Percentiles rank a stretch among this genome's conserved stretches.
These are phyloP conservation scores for Punica granatum DNA, from an alignment of 345 rosid genomes.

Conservation along the genomic window DNA sequence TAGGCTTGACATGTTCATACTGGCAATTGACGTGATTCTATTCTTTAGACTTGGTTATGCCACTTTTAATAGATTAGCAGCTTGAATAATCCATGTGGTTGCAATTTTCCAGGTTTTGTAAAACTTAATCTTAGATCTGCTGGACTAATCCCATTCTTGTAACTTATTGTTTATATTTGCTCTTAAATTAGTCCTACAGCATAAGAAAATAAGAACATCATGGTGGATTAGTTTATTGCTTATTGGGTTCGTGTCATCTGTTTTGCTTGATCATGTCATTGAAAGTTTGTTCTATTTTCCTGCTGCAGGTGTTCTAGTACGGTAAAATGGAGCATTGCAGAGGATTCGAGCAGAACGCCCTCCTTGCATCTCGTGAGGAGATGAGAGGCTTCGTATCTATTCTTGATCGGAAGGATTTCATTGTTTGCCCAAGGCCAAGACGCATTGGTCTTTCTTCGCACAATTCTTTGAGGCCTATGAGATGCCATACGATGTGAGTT, in stretches of 20 bases:
- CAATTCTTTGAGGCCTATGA: not conserved
- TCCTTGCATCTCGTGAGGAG: slow-evolving; percentile 1
- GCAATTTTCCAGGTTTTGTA: not conserved
- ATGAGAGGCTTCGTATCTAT: slow-evolving; percentile 2
- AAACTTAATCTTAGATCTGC: not conserved
- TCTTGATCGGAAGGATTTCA: slow-evolving; percentile 1
- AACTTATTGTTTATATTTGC: not conserved
- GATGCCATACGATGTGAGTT: slow-evolving; percentile 3
- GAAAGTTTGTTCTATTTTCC: not conserved
- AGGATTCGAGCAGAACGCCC: not conserved
- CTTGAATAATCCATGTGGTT: not conserved
- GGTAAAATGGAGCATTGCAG: slow-evolving; percentile 3
- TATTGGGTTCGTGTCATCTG: no score
- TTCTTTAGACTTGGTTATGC: no score
- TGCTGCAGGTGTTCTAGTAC: not conserved
- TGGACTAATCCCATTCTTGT: not conserved
- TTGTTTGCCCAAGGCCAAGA: slow-evolving; percentile 7
- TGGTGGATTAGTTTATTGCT: not conserved
- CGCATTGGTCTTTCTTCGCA: not conserved
- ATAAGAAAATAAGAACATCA: no score
- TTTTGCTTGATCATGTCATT: not conserved
- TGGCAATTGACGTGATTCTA: no score
- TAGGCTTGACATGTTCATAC: not conserved
- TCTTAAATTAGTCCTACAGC: not conserved
- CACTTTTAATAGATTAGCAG: not conserved